Evolutionary conservation across 495 filamentous ascomycete species (phyloP).

Genomic region (Aspergillus ellipticus): DNA sequence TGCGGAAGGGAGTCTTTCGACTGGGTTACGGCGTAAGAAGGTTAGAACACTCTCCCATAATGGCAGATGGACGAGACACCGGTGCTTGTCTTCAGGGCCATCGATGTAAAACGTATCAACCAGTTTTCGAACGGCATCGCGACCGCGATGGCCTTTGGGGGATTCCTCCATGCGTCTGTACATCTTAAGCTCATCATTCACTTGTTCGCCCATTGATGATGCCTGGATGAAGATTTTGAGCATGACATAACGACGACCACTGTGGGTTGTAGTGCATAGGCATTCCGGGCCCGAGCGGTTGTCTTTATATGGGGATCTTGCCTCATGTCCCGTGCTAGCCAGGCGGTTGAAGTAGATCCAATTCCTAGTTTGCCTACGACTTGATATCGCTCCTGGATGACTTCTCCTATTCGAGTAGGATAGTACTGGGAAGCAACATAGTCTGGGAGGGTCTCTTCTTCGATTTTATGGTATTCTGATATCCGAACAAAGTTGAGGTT

Average conservation of each 20-base stretch:
- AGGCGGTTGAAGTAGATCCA: not conserved
- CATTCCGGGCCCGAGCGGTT: not conserved
- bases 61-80: conserved; percentile 40
- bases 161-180: conserved; percentile 19
- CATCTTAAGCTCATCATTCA: conserved; percentile 35
- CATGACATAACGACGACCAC: conserved; percentile 25
- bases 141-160: conserved; percentile 24
- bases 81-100: conserved; percentile 35
- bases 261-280: not conserved
- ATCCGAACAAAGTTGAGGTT: conserved; percentile 6
- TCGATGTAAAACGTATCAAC: conserved; percentile 33
- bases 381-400: not conserved
- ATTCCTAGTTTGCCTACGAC: not conserved
- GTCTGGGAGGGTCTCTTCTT: conserved; percentile 5
- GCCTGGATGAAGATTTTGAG: conserved; percentile 34
- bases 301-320: not conserved
- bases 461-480: conserved; percentile 3
- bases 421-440: conserved; percentile 3
- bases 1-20: conserved; percentile 21
- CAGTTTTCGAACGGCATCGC: conserved; percentile 18
- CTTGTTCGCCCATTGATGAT: conserved; percentile 21
- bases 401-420: conserved; percentile 5
- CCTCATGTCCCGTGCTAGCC: conserved; percentile 1
- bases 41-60: conserved; percentile 38
- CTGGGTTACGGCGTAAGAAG: conserved; percentile 31